Percentiles rank a stretch among this genome's conserved stretches.
Evolutionary conservation across 2,329 filamentous ascomycete species (phyloP).

Genomic region (Pseudogymnoascus sp.): DNA sequence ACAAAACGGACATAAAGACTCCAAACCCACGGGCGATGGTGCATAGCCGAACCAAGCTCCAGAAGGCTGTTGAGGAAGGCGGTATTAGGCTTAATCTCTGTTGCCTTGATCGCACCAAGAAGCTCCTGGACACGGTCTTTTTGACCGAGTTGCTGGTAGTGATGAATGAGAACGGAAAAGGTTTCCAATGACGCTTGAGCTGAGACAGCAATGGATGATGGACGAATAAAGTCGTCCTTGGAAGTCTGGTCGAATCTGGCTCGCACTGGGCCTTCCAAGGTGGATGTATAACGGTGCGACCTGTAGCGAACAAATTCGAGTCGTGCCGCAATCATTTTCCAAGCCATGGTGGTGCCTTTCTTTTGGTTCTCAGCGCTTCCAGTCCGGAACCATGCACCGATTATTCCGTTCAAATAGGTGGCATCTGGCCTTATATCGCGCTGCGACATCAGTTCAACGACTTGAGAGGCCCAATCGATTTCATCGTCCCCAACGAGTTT

Average conservation of each 20-base stretch:
- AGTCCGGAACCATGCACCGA: slow-evolving; percentile 70
- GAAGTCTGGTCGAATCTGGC: slow-evolving; percentile 14
- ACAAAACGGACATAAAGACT: slow-evolving; percentile 24
- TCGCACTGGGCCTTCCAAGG: slow-evolving; percentile 18
- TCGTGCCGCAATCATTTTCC: slow-evolving; percentile 69
- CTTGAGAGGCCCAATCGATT: slow-evolving; percentile 62
- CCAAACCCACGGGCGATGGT: slow-evolving; percentile 22
- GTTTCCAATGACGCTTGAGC: slow-evolving; percentile 69
- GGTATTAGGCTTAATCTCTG: slow-evolving; percentile 61
- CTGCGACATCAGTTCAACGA: slow-evolving; percentile 69
- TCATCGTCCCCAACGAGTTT: slow-evolving; percentile 69
- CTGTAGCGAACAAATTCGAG: slow-evolving; percentile 51
- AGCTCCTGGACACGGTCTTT: slow-evolving; percentile 53
- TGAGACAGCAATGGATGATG: slow-evolving; percentile 36
- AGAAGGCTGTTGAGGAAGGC: slow-evolving; percentile 78
- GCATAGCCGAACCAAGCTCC: slow-evolving; percentile 32
- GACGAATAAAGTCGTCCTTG: slow-evolving; percentile 30
- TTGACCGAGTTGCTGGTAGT: slow-evolving; percentile 60
- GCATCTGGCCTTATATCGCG: slow-evolving; percentile 62
- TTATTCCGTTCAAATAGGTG: slow-evolving; percentile 74
- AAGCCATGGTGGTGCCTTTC: slow-evolving; percentile 63
- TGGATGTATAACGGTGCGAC: slow-evolving; percentile 32
- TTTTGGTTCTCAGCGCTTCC: slow-evolving; percentile 48
- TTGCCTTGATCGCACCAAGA: slow-evolving; percentile 54
- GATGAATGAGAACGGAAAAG: slow-evolving; percentile 66